These are phyloP conservation scores for Ophiostoma novo-ulmi DNA, from an alignment of 2,329 filamentous ascomycete species.

Conservation along the genomic window DNA sequence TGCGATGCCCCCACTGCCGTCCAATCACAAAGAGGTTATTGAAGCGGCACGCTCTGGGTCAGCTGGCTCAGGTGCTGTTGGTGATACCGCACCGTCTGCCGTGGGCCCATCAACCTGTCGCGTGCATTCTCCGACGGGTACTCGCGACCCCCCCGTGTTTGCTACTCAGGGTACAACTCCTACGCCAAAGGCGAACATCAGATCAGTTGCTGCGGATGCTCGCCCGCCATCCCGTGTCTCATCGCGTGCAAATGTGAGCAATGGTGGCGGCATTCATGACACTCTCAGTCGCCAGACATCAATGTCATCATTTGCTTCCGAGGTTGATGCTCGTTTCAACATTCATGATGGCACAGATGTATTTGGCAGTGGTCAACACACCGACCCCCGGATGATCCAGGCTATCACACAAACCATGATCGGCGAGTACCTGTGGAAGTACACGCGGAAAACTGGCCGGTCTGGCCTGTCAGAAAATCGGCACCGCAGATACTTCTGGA, in stretches of 20 bases:
- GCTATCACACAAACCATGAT: conserved; percentile 99
- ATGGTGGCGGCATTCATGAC: conserved; percentile 10
- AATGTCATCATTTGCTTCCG: conserved; percentile 90
- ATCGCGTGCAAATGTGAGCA: conserved; percentile 29
- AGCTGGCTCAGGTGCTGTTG: conserved; percentile 34
- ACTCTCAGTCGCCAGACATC: conserved; percentile 64
- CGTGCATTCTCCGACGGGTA: conserved; percentile 20
- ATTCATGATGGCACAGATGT: conserved; percentile 52
- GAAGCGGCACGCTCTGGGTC: conserved; percentile 66
- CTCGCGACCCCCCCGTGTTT: conserved; percentile 12
- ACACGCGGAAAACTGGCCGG: conserved; percentile 89
- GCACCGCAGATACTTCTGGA: conserved; percentile 96
- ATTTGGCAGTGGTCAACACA: conserved; percentile 57
- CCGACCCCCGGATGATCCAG: conserved; percentile 97
- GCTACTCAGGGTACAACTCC: conserved; percentile 42
- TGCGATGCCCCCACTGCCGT: conserved; percentile 65
- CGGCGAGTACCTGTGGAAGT: conserved; percentile 98
- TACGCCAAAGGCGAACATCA: conserved; percentile 48
- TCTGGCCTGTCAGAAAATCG: conserved; percentile 82
- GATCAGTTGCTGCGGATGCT: conserved; percentile 40
- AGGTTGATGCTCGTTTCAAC: conserved; percentile 87
- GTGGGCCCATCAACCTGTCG: conserved; percentile 17
- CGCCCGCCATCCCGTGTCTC: conserved; percentile 45
- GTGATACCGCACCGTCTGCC: conserved; percentile 29
- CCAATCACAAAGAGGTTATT: conserved; percentile 78